Percentiles rank a stretch among this genome's conserved stretches.
These are phyloP conservation scores for Helianthus tuberosus DNA, from an alignment of 129 eudicot species.

Conservation along the genomic window DNA sequence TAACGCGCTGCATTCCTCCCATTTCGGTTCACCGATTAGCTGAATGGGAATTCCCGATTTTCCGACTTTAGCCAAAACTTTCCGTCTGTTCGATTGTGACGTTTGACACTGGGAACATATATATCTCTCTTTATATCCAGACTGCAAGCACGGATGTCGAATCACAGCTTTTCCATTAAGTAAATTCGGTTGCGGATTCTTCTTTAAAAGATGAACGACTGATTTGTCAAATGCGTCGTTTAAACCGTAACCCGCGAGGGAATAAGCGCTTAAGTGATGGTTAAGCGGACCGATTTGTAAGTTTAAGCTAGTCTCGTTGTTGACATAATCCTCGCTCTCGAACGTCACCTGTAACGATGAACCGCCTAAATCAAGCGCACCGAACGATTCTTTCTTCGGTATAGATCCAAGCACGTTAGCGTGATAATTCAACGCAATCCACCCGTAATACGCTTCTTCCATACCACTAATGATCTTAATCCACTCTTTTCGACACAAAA, in stretches of 20 bases:
- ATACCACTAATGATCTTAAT: slow-evolving; percentile 82
- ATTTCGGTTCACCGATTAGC: slow-evolving; percentile 81
- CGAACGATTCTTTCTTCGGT: slow-evolving; percentile 79
- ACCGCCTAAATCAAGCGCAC: slow-evolving; percentile 98
- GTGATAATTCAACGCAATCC: slow-evolving; percentile 94
- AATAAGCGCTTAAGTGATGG: slow-evolving; percentile 92
- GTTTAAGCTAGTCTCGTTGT: slow-evolving; percentile 68
- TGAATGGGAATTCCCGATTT: slow-evolving; percentile 56
- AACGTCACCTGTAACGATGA: slow-evolving; percentile 95
- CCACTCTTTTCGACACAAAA: slow-evolving; percentile 80
- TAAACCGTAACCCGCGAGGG: slow-evolving; percentile 88
- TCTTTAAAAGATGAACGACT: slow-evolving; percentile 74
- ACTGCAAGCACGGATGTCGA: slow-evolving; percentile 82
- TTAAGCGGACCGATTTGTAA: slow-evolving; percentile 80
- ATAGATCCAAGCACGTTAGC: slow-evolving; percentile 67
- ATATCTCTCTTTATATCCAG: slow-evolving; percentile 81
- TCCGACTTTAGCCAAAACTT: slow-evolving; percentile 46
- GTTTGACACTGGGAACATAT: slow-evolving; percentile 66
- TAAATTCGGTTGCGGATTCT: slow-evolving; percentile 47
- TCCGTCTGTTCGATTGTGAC: slow-evolving; percentile 40
- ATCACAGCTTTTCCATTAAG: slow-evolving; percentile 60
- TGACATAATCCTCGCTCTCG: slow-evolving; percentile 55
- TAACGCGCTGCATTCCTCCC: slow-evolving; percentile 80
- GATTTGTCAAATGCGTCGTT: slow-evolving; percentile 99
- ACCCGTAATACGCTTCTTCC: slow-evolving; percentile 99